Percentiles rank a stretch among this genome's conserved stretches.
phyloP scores from a whole-genome alignment of 139 green algal genomes.

The Pedinophyceae sp. region DNA sequence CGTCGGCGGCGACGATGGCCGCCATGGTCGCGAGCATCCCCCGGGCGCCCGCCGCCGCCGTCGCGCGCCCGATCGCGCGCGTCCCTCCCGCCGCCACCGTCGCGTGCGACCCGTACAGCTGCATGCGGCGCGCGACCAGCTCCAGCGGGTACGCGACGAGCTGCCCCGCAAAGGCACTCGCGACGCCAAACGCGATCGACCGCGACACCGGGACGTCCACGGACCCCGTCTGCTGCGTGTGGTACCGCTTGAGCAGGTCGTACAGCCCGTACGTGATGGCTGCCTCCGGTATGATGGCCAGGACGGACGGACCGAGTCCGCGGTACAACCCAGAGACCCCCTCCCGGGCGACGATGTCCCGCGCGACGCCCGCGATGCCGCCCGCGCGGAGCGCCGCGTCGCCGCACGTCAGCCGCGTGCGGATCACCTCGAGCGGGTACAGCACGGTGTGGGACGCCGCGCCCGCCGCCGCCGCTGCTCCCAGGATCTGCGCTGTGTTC shows the following conservation, averaged over 20 bases:
- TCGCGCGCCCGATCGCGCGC: neutral
- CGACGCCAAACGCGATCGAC: constrained; percentile 28
- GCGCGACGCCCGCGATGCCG: constrained; percentile 11
- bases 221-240: constrained; percentile 6
- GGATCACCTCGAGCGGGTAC: constrained; percentile 62
- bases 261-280: constrained; percentile 68
- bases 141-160: constrained; percentile 61
- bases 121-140: constrained; percentile 43
- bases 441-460: constrained; percentile 42
- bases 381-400: constrained; percentile 2
- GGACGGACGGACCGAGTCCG: constrained; percentile 41
- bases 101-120: constrained; percentile 13
- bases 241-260: constrained; percentile 49
- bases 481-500: constrained; percentile 9
- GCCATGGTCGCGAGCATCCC: neutral
- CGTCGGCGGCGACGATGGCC: constrained; percentile 19
- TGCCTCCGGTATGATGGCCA: constrained; percentile 64
- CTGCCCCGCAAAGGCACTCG: constrained; percentile 42
- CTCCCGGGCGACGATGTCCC: constrained; percentile 25
- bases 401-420: constrained; percentile 30
- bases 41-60: neutral
- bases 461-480: constrained; percentile 30
- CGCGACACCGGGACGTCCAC: constrained; percentile 26
- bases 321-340: constrained; percentile 45
- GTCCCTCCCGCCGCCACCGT: neutral